Base-by-base conservation (phyloP, 202 grass and related monocot genomes). In the Carex arenaria region DNA sequence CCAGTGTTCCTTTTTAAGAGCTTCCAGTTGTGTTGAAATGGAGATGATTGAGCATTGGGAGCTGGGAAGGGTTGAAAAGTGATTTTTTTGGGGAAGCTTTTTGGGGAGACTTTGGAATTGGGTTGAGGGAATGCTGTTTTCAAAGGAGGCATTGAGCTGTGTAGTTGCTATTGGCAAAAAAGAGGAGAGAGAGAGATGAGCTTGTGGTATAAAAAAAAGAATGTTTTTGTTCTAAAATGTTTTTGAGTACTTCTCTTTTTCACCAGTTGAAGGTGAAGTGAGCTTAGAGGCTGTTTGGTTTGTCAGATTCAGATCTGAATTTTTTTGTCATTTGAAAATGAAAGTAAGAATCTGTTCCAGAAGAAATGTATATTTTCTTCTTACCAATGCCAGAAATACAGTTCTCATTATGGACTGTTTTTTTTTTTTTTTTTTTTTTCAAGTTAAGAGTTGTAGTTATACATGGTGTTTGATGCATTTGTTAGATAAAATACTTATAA, bases 1-100 rank as follows among this genome's bases (percentile, higher is more conserved):
- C 74, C 54, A 38, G 74, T 78, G 54, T 78, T 1, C 4, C 4
- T 1, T 10, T 5, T 12, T 77, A 11, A n/a, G 5, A 40, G 38
- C 38, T 15, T 36, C 54, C 28, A 20, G 30, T 61, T n/a, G 0
- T 0, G 11, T 18, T 2, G 8, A 67, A 70, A 67, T 59, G 22
- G 61, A 82, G 64, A 8, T 28, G 47, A 82, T 32, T 19, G n/a
- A 28, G 2, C 22, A 13, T 36, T 55, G 47, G 80, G 51, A 82
- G 28, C 4, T 19, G 80, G 28, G 64, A 19, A 13, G 49, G 17
- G 31, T 82, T 70, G 61, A 82, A 82, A 82, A 82, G 64, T 52
- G 63, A 36, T 70, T 82, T 82, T 82, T 43, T 66, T 82, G 80
- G 64, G 61, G 80, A 66, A 82, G 61, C 80, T 82, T 82, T 79